Evolutionary conservation across 306 rosid genomes (phyloP).

Genomic region (Pachyrhizus erosus): DNA sequence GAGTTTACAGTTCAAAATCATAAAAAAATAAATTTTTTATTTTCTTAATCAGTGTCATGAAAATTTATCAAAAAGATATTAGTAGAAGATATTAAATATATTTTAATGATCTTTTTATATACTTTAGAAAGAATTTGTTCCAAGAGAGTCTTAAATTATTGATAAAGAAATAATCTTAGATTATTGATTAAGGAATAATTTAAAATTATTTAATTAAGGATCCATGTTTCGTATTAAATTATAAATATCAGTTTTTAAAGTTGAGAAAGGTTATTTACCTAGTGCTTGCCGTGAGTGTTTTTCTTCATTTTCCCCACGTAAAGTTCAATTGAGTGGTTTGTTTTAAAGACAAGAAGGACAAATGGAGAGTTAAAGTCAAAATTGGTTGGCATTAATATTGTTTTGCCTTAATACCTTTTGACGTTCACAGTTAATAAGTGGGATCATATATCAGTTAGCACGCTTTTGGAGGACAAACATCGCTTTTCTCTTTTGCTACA

Average conservation of each 20-base stretch:
- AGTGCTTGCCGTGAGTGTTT: conserved; percentile 35
- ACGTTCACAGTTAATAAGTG: conserved; percentile 35
- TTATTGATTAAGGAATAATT: not conserved
- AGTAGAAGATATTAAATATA: not conserved
- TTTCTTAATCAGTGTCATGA: too few species aligned
- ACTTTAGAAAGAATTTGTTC: not conserved
- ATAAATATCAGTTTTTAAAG: not conserved
- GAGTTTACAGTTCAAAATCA: too few species aligned
- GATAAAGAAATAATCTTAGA: not conserved
- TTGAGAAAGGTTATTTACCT: conserved; percentile 14
- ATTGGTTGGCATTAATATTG: conserved; percentile 21
- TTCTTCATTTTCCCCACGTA: not conserved
- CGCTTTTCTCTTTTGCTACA: not conserved
- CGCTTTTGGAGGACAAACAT: conserved; percentile 24
- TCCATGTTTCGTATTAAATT: not conserved
- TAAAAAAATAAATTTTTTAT: too few species aligned
- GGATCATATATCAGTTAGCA: conserved; percentile 17
- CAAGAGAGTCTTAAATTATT: not conserved
- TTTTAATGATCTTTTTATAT: not conserved
- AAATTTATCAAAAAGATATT: too few species aligned
- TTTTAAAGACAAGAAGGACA: not conserved
- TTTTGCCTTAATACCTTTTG: conserved; percentile 9
- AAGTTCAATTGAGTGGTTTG: conserved; percentile 21
- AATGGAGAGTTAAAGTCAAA: conserved; percentile 44
- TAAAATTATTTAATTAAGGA: not conserved